These are phyloP conservation scores for Colletotrichum sansevieriae DNA, from an alignment of 2,329 filamentous ascomycete species.

Conservation along the genomic window DNA sequence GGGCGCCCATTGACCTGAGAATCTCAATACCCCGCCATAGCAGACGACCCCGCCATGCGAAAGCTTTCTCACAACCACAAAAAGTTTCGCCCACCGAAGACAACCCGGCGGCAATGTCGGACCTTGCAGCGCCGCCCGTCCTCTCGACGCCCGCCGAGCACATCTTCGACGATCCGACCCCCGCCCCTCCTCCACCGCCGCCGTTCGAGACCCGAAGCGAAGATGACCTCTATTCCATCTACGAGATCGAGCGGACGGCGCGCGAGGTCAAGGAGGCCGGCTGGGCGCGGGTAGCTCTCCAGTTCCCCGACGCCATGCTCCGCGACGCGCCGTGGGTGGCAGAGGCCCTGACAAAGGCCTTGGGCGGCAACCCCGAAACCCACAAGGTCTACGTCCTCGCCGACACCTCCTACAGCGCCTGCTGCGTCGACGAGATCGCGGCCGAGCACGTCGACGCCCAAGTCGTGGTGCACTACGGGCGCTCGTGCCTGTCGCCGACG, in stretches of 20 bases:
- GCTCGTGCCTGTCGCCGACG: conserved; percentile 92
- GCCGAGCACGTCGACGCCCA: conserved; percentile 94
- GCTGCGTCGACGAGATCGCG: conserved; percentile 96
- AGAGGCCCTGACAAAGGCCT: conserved; percentile 65
- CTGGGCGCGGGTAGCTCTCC: conserved; percentile 86
- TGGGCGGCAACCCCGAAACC: conserved; percentile 44
- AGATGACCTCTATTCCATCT: conserved; percentile 80
- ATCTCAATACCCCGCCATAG: conserved; percentile 7
- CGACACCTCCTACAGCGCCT: conserved; percentile 96
- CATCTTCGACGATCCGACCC: conserved; percentile 65
- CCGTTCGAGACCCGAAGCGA: conserved; percentile 60
- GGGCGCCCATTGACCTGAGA: background rate
- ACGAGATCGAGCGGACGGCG: conserved; percentile 87
- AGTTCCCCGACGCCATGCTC: conserved; percentile 96
- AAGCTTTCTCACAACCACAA: background rate
- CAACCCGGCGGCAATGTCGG: conserved; percentile 41
- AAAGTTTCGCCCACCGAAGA: background rate
- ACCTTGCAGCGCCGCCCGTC: conserved; percentile 67
- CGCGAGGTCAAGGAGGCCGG: conserved; percentile 77
- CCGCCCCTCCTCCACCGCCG: conserved; percentile 44
- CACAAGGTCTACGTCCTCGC: conserved; percentile 83
- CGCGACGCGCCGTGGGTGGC: conserved; percentile 86
- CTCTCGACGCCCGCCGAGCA: conserved; percentile 75
- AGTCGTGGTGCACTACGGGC: conserved; percentile 93
- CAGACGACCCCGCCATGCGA: conserved; percentile 1